Conservation (phyloP, 768 basidiomycete genomes). For the Strobilomyces dryophilus region DNA sequence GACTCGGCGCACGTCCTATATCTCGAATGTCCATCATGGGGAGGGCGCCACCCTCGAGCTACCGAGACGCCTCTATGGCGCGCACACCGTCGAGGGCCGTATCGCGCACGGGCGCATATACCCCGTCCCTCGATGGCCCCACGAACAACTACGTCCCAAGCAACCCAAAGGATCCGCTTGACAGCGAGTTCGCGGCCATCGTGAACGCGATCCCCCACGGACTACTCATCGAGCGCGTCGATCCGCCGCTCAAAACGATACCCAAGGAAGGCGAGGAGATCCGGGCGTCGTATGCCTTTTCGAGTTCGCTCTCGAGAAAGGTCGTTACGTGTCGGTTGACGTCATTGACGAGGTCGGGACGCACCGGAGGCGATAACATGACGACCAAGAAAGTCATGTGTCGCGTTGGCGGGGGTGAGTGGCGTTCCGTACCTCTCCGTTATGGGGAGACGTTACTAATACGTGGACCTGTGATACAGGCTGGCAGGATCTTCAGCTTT, state of each 20-base stretch:
- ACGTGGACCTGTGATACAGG: constrained; percentile 35
- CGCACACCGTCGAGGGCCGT: constrained; percentile 62
- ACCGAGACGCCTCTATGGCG: constrained; percentile 52
- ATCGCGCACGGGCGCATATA: constrained; percentile 62
- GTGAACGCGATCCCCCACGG: constrained; percentile 78
- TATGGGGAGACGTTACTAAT: background rate
- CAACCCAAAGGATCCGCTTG: constrained; percentile 75
- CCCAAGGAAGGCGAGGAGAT: constrained; percentile 77
- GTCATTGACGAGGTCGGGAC: constrained; percentile 61
- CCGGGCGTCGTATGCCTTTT: constrained; percentile 80
- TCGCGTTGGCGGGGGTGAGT: constrained; percentile 80
- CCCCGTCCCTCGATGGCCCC: constrained; percentile 53
- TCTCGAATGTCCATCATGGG: constrained; percentile 36
- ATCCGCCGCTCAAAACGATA: constrained; percentile 62
- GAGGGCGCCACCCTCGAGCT: constrained; percentile 72
- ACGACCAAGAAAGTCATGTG: constrained; percentile 85
- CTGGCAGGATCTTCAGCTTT: constrained; percentile 77
- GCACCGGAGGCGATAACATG: constrained; percentile 35
- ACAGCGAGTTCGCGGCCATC: constrained; percentile 69
- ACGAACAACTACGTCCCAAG: constrained; percentile 60
- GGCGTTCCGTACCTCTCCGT: background rate
- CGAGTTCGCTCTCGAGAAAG: constrained; percentile 68
- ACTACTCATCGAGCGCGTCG: constrained; percentile 72
- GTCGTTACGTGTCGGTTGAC: constrained; percentile 77
- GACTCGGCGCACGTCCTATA: constrained; percentile 35